Base-by-base conservation (phyloP, 2,329 filamentous ascomycete species). In the Ophiocordyceps robertsii region DNA sequence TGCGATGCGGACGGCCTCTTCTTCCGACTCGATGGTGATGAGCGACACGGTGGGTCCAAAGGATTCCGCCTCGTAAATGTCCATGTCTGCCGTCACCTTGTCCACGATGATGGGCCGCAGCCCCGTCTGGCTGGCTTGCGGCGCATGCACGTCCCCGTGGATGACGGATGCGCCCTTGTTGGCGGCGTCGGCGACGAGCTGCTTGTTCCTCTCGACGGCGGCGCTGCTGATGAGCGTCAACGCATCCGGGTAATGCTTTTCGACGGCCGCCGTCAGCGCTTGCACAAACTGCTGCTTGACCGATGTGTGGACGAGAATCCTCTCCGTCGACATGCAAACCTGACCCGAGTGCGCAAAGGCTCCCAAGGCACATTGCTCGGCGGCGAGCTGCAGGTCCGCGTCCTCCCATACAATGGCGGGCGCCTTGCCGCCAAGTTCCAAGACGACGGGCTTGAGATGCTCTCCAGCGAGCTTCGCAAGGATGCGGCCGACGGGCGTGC, bases 311-410 rank as follows among this genome's bases (percentile, higher is more conserved):
- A 79, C 69, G 9, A 79, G 53, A 29, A 92, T 80, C 27, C 80
- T 75, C 63, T 93, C 86, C 0, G 86, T 92, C 16, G 74, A 73
- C 85, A 93, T 92, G 69, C 87, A 93, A 38, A 92, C 77, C 64
- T 94, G 87, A 0, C 87, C 87, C 2, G 69, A 68, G 57, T 90
- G 75, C 46, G 86, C 54, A 55, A 89, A 88, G 0, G 84, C 69
- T 4, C 85, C 86, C 2, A 82, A 58, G 0, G 77, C 77, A 51
- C 81, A 84, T 52, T 78, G 73, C 12, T 68, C 59, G 0, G 84
- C 87, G 0, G 87, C 85, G 21, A 75, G 68, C 29, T 82, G 71
- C 35, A 94, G 57, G 53, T 94, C 75, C 13, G 87, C 86, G 58
- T 94, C 87, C 40, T 84, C 80, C 58, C 83, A 77, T 1, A 94